Percentiles rank a stretch among this genome's conserved stretches.
These are phyloP conservation scores for Priceomyces medius DNA, from an alignment of 805 yeast species.

Conservation along the genomic window DNA sequence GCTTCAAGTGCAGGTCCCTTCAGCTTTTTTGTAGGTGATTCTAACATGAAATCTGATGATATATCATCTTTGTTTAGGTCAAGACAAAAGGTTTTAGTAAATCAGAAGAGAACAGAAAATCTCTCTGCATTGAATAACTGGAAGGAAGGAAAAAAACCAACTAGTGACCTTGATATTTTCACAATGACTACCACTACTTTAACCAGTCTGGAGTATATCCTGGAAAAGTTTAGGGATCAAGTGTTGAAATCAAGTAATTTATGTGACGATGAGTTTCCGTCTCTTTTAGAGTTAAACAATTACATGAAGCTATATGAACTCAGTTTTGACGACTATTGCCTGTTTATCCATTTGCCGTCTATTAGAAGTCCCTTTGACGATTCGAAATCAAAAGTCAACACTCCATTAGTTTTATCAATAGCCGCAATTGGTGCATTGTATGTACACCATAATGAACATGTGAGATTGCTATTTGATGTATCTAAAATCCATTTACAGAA, in stretches of 20 bases:
- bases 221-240: constrained; percentile 50
- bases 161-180: constrained; percentile 4
- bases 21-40: constrained; percentile 41
- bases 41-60: constrained; percentile 35
- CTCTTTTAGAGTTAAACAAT: constrained; percentile 69
- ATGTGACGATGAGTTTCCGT: constrained; percentile 64
- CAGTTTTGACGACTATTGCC: constrained; percentile 79
- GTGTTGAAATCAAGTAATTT: constrained; percentile 57
- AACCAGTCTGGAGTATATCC: constrained; percentile 25
- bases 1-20: constrained; percentile 17
- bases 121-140: neutral
- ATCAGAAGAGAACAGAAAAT: constrained; percentile 15
- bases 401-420: constrained; percentile 75
- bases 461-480: constrained; percentile 66
- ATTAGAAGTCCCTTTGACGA: constrained; percentile 35
- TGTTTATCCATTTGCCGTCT: constrained; percentile 77
- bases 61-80: constrained; percentile 61
- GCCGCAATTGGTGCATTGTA: constrained; percentile 89
- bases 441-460: constrained; percentile 75
- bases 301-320: constrained; percentile 72
- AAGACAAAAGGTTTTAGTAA: constrained; percentile 64
- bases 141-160: constrained; percentile 3
- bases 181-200: constrained; percentile 1
- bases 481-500: constrained; percentile 66
- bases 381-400: constrained; percentile 44